These are phyloP conservation scores for Sanghuangporus sanghuang DNA, from an alignment of 1,284 basidiomycete species.

Conservation along the genomic window DNA sequence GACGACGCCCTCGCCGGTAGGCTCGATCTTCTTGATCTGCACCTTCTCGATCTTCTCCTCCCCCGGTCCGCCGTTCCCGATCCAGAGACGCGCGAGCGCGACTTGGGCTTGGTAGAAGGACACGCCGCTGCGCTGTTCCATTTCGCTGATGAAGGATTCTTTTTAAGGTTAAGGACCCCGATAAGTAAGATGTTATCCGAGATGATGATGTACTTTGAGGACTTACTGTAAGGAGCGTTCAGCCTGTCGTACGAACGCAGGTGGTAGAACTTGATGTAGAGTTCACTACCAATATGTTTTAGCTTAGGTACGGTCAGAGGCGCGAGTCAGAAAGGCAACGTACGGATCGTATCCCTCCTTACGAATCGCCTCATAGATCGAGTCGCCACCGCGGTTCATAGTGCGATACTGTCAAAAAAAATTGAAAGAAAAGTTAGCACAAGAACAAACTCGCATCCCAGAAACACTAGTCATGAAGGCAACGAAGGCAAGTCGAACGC, in stretches of 20 bases:
- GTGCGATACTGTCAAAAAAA: no score
- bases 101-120: constrained; percentile 83
- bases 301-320: background rate
- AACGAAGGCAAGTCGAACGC: no score
- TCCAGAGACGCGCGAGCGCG: constrained; percentile 80
- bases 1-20: constrained; percentile 36
- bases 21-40: constrained; percentile 43
- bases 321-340: background rate
- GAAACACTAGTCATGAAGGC: no score
- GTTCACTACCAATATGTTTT: background rate
- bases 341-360: constrained; percentile 80
- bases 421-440: no score
- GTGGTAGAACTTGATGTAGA: constrained; percentile 84
- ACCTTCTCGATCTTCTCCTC: constrained; percentile 44
- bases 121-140: constrained; percentile 73
- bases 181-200: background rate
- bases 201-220: constrained; percentile 10
- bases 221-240: constrained; percentile 67
- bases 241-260: constrained; percentile 88
- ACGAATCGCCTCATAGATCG: constrained; percentile 81
- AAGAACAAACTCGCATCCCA: no score
- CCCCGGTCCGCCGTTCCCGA: constrained; percentile 46
- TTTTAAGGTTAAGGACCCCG: constrained; percentile 26
- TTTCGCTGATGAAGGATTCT: constrained; percentile 52
- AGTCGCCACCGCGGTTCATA: constrained; percentile 83